phyloP scores from a whole-genome alignment of 2,329 filamentous ascomycete genomes.

The Penicillium oxalicum region DNA sequence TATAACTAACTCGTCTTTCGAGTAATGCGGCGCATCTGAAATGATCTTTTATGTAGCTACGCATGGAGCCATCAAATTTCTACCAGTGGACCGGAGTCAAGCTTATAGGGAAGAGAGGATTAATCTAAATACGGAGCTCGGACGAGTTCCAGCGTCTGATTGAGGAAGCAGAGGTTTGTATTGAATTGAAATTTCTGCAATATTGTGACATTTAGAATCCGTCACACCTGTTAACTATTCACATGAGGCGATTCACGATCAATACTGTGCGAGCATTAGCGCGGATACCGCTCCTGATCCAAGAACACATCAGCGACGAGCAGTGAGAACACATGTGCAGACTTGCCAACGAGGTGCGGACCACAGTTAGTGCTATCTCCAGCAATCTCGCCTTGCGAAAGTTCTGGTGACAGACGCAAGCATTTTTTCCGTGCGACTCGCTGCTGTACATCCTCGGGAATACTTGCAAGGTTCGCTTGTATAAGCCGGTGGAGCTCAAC shows the following conservation, averaged over 20 bases:
- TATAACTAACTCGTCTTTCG: conserved; percentile 36
- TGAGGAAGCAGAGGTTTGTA: conserved; percentile 25
- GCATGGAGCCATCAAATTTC: conserved; percentile 24
- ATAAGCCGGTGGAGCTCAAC: conserved; percentile 21
- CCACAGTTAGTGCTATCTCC: conserved; percentile 32
- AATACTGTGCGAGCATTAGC: conserved; percentile 41
- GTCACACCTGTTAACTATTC: conserved; percentile 40
- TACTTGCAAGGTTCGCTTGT: conserved; percentile 28
- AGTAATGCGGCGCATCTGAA: conserved; percentile 38
- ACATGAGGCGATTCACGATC: conserved; percentile 39
- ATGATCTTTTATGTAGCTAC: conserved; percentile 34
- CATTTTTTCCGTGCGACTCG: conserved; percentile 47
- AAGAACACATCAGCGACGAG: conserved; percentile 1
- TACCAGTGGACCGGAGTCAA: conserved; percentile 13
- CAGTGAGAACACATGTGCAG: conserved; percentile 4
- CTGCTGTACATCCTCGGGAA: conserved; percentile 43
- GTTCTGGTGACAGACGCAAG: conserved; percentile 41
- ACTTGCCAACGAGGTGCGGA: conserved; percentile 13
- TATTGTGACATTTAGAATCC: conserved; percentile 33
- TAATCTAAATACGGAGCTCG: conserved; percentile 7
- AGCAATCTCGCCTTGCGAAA: conserved; percentile 30
- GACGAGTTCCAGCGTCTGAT: conserved; percentile 17
- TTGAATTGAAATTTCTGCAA: conserved; percentile 30
- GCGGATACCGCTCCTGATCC: conserved; percentile 31
- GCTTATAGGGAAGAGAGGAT: conserved; percentile 1